Conservation (phyloP, 768 basidiomycete genomes). For the Boletellus ananiceps region DNA sequence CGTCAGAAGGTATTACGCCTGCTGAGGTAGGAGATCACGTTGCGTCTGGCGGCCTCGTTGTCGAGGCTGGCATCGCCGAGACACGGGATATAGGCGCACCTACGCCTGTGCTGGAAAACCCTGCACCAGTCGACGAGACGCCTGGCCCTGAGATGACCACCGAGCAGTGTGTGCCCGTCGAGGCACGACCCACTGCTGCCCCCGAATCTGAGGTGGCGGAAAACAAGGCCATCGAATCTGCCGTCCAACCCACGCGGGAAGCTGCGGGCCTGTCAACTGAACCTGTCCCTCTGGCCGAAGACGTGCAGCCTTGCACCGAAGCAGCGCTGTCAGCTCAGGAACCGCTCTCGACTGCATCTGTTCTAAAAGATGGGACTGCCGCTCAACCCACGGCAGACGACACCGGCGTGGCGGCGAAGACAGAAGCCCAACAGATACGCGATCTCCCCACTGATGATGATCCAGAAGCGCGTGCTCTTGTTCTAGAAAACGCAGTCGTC, state of each 20-base stretch:
- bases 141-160: not conserved
- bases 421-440: not conserved
- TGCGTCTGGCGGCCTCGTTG: not conserved
- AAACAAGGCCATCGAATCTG: not conserved
- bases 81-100: not conserved
- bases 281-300: not conserved
- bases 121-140: slow-evolving; percentile 6
- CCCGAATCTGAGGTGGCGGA: no score
- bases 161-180: not conserved
- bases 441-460: not conserved
- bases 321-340: slow-evolving; percentile 7
- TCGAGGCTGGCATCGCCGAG: not conserved
- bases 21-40: slow-evolving; percentile 5
- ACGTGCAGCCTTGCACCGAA: not conserved
- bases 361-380: slow-evolving; percentile 3
- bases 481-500: not conserved
- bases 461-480: not conserved
- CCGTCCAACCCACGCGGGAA: not conserved
- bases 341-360: not conserved
- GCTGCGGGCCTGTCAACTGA: not conserved
- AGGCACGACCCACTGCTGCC: not conserved
- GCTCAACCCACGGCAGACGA: slow-evolving; percentile 1
- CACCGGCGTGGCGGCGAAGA: not conserved
- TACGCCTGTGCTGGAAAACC: not conserved
- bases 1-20: not conserved